Evolutionary conservation across 2,329 filamentous ascomycete genomes (phyloP), one percentile per base, ranked within the genome.

Genomic region (Harringtonia aguacate): DNA sequence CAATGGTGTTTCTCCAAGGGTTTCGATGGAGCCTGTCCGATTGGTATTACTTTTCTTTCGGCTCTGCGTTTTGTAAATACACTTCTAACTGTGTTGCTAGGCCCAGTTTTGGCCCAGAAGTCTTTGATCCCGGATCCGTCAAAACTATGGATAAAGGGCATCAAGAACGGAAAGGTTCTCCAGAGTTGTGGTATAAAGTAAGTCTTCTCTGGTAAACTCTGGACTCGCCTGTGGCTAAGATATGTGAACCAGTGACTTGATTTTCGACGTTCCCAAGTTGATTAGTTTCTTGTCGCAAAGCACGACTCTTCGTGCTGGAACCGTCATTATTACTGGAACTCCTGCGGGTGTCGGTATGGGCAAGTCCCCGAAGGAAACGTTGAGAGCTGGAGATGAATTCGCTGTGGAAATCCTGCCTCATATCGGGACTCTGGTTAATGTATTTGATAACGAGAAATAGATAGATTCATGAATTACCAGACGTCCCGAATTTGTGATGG

Each of bases 1-100:
- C 74, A 78, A 55, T 75, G 72, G 66, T 73, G 67, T 46, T 79
- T 70, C 55, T 76, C 72, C 21, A 78, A 79, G 58, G 72, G 74
- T 1, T 75, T 78, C 44, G 75, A 78, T 50, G 69, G 69, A 24
- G 64, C 69, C 3, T 77, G 72, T 45, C 75, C 75, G 0, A 58
- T 77, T 21, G 34, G 34, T 36, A 18, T 22, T 7, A 4, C 34
- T 21, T 20, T 20, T 20, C 18, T 12, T 13, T 18, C 14, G 18
- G 8, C 22, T 3, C 10, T 10, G 15, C 34, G 12, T 36, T 6
- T 18, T 17, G n/a, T 35, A 20, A 6, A 36, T 12, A 21, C 9
- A 3, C 34, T 13, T 21, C 6, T 18, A 21, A 17, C 8, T 10
- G 14, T 20, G 6, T 14, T 7, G 18, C 9, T 14, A 36, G 73